Evolutionary conservation across 768 basidiomycete species (phyloP).

Genomic region (Lepiota brunneoincarnata): DNA sequence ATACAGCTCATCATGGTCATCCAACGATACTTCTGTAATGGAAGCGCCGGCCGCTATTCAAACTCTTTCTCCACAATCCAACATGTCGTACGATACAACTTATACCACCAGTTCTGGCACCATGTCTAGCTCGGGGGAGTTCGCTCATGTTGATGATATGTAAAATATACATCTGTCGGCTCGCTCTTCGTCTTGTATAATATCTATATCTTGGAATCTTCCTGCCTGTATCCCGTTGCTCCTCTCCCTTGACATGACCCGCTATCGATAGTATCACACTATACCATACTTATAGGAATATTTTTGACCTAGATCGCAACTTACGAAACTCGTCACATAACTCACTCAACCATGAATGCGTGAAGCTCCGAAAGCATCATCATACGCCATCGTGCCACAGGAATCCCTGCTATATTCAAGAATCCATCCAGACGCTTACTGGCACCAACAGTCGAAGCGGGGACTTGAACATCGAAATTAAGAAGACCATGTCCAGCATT

Average conservation of each 20-base stretch:
- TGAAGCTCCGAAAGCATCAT: neutral
- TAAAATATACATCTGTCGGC: neutral
- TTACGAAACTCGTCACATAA: neutral
- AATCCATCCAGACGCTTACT: no score
- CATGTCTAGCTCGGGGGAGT: conserved; percentile 42
- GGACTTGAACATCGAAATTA: neutral
- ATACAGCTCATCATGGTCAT: conserved; percentile 40
- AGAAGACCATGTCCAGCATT: neutral
- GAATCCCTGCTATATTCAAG: no score
- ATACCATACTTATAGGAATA: conserved; percentile 6
- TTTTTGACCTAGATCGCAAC: neutral
- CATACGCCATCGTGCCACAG: no score
- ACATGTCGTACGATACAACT: conserved; percentile 31
- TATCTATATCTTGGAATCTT: conserved; percentile 8
- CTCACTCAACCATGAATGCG: neutral
- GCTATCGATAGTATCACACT: neutral
- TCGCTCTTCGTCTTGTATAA: neutral
- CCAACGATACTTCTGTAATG: conserved; percentile 27
- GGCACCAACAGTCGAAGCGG: no score
- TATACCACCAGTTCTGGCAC: conserved; percentile 30
- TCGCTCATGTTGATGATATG: conserved; percentile 36
- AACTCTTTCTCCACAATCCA: conserved; percentile 24
- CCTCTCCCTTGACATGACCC: neutral
- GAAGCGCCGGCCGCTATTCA: conserved; percentile 31
- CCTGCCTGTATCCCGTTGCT: conserved; percentile 1